Percentiles rank a stretch among this genome's conserved stretches.
Evolutionary conservation across 1,284 basidiomycete genomes (phyloP).

Genomic region (Irpex sp.): DNA sequence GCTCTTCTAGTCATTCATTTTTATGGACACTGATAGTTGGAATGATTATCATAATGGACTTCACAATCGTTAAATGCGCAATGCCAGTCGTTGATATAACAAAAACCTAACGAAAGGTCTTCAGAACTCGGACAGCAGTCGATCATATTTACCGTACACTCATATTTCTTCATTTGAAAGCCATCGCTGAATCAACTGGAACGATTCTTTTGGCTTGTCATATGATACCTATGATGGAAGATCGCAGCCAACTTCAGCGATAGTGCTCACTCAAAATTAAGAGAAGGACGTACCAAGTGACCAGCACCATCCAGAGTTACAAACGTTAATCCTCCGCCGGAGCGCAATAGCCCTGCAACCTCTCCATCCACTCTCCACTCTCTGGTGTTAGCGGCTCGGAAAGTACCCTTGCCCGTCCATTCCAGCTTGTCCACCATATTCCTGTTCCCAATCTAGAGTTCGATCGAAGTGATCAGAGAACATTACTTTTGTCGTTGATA

Average conservation of each 20-base stretch:
- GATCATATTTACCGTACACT: not conserved
- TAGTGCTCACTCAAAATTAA: not conserved
- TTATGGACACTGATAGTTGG: too few relatives aligned
- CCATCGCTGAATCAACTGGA: conserved; percentile 51
- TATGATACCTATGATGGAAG: conserved; percentile 44
- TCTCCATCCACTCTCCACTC: conserved; percentile 50
- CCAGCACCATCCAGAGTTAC: conserved; percentile 61
- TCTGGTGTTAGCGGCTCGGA: conserved; percentile 39
- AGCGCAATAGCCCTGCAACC: conserved; percentile 54
- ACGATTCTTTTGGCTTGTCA: conserved; percentile 52
- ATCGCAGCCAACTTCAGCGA: not conserved
- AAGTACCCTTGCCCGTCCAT: conserved; percentile 46
- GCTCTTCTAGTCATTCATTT: too few relatives aligned
- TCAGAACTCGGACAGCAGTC: too few relatives aligned
- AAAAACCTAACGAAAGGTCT: too few relatives aligned
- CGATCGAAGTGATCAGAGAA: not conserved
- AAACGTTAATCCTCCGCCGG: conserved; percentile 57
- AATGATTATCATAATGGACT: too few relatives aligned
- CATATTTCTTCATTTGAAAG: conserved; percentile 33
- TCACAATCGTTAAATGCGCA: too few relatives aligned
- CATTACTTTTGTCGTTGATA: not conserved
- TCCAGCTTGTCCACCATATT: conserved; percentile 61
- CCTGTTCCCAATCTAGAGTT: conserved; percentile 46
- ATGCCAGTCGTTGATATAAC: too few relatives aligned
- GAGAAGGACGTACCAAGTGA: conserved; percentile 50